These are phyloP conservation scores for Erigeron canadensis DNA, from an alignment of 129 eudicot species.

Conservation along the genomic window DNA sequence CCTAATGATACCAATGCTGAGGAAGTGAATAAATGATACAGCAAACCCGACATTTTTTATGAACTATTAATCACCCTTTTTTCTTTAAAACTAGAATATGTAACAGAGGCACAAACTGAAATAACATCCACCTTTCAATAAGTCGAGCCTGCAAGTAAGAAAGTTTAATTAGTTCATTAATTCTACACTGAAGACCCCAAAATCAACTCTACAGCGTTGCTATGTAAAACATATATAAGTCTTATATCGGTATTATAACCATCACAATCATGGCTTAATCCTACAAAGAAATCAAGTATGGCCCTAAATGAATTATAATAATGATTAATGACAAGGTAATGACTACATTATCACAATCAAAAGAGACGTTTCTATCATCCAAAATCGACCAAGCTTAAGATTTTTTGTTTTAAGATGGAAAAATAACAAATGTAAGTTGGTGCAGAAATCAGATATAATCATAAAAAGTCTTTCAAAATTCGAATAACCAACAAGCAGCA, in stretches of 20 bases:
- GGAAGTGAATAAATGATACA: slow-evolving; percentile 59
- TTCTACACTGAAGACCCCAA: not conserved
- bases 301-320: not conserved
- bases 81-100: not conserved
- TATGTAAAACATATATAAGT: not conserved
- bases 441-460: not conserved
- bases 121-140: slow-evolving; percentile 14
- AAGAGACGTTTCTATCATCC: slow-evolving; percentile 2
- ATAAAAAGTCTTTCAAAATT: not conserved
- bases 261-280: not conserved
- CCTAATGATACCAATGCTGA: slow-evolving; percentile 53
- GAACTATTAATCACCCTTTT: not conserved
- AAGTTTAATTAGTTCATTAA: slow-evolving; percentile 18
- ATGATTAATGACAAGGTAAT: not conserved
- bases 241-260: not conserved
- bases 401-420: not conserved
- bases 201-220: slow-evolving; percentile 9
- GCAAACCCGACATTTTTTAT: slow-evolving; percentile 28
- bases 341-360: not conserved
- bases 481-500: not conserved
- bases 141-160: slow-evolving; percentile 29
- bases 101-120: slow-evolving; percentile 1
- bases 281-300: slow-evolving; percentile 15
- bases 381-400: not conserved
- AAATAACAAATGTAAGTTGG: not conserved